Percentiles rank a stretch among this genome's conserved stretches.
Evolutionary conservation across 371 early-diverging fungal species (phyloP).

Genomic region (Lichtheimia hyalospora): DNA sequence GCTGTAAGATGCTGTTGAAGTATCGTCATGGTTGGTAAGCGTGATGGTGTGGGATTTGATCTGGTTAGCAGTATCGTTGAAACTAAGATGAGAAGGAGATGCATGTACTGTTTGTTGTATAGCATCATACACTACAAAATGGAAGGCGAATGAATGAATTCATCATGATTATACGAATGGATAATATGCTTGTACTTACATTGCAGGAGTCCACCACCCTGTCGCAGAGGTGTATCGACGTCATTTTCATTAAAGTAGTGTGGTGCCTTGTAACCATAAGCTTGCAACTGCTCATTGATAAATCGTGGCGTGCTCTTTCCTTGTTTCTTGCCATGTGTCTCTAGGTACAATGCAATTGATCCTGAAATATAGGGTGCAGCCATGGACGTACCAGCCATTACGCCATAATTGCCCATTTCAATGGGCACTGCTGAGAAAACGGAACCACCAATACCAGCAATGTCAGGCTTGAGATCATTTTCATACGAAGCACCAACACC

Average conservation of each 20-base stretch:
- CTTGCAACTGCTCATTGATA: conserved; percentile 45
- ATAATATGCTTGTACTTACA: conserved; percentile 15
- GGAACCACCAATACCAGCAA: conserved; percentile 67
- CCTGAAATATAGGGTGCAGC: conserved; percentile 71
- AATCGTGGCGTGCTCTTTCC: neutral
- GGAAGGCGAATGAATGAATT: neutral
- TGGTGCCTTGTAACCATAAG: conserved; percentile 38
- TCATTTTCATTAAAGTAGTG: conserved; percentile 41
- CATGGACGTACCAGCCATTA: conserved; percentile 62
- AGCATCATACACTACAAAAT: conserved; percentile 46
- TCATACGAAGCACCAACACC: conserved; percentile 48
- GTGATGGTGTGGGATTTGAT: conserved; percentile 29
- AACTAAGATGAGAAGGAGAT: conserved; percentile 62
- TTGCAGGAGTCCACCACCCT: conserved; percentile 75
- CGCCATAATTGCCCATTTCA: conserved; percentile 47
- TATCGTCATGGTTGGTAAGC: conserved; percentile 53
- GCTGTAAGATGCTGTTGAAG: neutral
- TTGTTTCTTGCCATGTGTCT: conserved; percentile 20
- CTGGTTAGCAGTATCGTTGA: conserved; percentile 63
- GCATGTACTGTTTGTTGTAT: conserved; percentile 51
- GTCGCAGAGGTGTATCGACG: conserved; percentile 33
- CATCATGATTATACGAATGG: neutral
- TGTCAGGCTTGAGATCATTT: conserved; percentile 53
- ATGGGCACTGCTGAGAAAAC: conserved; percentile 65
- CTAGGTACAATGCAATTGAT: conserved; percentile 58